Evolutionary conservation across 2,329 filamentous ascomycete genomes (phyloP).

Genomic region (Acarospora socialis): DNA sequence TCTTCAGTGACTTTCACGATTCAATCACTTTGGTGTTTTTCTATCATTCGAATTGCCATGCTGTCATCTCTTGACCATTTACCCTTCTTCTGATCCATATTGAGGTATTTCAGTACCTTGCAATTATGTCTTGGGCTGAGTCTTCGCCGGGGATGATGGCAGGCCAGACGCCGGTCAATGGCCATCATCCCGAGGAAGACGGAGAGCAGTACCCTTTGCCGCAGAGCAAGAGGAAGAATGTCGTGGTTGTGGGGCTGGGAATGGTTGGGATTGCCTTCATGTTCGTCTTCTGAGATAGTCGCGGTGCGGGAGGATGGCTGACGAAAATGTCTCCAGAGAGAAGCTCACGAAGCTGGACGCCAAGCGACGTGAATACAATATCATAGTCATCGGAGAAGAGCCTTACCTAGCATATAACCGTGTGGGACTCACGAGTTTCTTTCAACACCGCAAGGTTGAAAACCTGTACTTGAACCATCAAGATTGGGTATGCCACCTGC

Average conservation of each 20-base stretch:
- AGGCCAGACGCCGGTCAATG: conserved; percentile 13
- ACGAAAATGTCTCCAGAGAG: conserved; percentile 42
- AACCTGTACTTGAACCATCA: conserved; percentile 75
- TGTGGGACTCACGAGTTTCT: conserved; percentile 78
- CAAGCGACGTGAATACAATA: conserved; percentile 58
- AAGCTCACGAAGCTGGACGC: conserved; percentile 77
- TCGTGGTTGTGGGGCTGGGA: conserved; percentile 75
- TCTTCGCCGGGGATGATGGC: conserved; percentile 19
- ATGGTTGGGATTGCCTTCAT: conserved; percentile 89
- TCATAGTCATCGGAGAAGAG: conserved; percentile 80
- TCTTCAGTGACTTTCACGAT: too few relatives aligned
- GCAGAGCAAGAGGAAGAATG: conserved; percentile 39
- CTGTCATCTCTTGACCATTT: too few relatives aligned
- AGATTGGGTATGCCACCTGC: conserved; percentile 51
- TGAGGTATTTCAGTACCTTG: not conserved
- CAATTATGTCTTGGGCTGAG: conserved; percentile 16
- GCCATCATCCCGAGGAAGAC: conserved; percentile 13
- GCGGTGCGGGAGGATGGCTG: not conserved
- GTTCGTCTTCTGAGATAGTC: conserved; percentile 37
- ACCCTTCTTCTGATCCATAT: too few relatives aligned
- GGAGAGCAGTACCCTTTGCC: conserved; percentile 9
- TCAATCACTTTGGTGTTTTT: too few relatives aligned
- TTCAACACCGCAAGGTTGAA: conserved; percentile 71
- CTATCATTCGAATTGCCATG: too few relatives aligned
- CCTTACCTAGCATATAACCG: conserved; percentile 80